Percentiles rank a stretch among this genome's conserved stretches.
Evolutionary conservation across 768 basidiomycete species (phyloP).

Genomic region (Suillus bovinus): DNA sequence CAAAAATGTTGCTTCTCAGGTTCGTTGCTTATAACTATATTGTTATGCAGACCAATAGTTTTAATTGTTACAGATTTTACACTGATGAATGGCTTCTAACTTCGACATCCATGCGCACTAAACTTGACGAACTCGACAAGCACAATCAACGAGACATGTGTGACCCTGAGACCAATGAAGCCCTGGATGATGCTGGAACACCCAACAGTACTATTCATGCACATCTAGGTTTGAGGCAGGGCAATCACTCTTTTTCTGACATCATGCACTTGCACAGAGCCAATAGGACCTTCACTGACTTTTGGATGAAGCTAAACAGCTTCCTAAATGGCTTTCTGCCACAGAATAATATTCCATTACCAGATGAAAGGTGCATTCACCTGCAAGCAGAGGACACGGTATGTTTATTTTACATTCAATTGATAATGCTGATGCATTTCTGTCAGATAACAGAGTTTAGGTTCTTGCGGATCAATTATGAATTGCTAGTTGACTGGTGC

Average conservation of each 20-base stretch:
- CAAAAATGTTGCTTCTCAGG: conserved; percentile 35
- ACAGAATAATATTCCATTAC: background rate
- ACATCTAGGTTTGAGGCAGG: too few species aligned
- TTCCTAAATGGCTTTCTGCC: conserved; percentile 5
- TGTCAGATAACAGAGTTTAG: background rate
- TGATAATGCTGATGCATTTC: too few species aligned
- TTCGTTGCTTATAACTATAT: conserved; percentile 22
- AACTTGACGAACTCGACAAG: conserved; percentile 14
- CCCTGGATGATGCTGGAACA: too few species aligned
- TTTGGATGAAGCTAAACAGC: conserved; percentile 7
- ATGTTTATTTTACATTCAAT: background rate
- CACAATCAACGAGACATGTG: conserved; percentile 24
- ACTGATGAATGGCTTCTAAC: too few species aligned
- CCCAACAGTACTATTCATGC: too few species aligned
- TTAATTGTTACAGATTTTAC: conserved; percentile 8
- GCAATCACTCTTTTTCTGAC: too few species aligned
- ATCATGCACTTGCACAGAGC: too few species aligned
- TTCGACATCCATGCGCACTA: conserved; percentile 7
- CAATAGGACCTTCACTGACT: conserved; percentile 2
- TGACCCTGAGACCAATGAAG: conserved; percentile 11
- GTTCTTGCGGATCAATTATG: conserved; percentile 18
- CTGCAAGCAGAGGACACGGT: background rate
- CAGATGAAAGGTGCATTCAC: too few species aligned
- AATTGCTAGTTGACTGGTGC: conserved; percentile 21
- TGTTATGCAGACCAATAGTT: background rate